Percentiles rank a stretch among this genome's conserved stretches.
These are phyloP conservation scores for Stephanodiscus triporus DNA, from an alignment of 108 stramenopile species.

Conservation along the genomic window DNA sequence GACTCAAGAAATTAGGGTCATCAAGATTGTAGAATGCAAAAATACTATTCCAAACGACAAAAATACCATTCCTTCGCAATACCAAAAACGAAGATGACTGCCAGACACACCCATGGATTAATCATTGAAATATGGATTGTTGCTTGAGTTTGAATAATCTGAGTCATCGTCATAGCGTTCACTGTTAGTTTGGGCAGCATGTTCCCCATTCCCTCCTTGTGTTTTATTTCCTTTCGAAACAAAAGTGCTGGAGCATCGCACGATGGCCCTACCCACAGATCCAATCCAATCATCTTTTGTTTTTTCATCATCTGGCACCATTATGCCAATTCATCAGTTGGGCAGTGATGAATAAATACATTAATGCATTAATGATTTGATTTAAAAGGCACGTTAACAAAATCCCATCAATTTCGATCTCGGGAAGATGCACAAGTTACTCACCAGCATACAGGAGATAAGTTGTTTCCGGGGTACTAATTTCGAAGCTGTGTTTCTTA, in stretches of 20 bases:
- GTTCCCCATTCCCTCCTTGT: constrained; percentile 23
- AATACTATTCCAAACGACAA: background rate
- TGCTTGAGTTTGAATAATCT: constrained; percentile 75
- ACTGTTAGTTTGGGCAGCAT: constrained; percentile 34
- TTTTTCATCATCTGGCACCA: constrained; percentile 90
- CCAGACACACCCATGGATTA: constrained; percentile 26
- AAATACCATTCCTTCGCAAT: background rate
- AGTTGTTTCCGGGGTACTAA: constrained; percentile 94
- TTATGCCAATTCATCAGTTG: background rate
- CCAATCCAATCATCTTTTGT: constrained; percentile 99
- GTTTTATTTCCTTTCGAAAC: constrained; percentile 40
- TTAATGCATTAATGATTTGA: background rate
- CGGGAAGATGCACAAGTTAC: background rate
- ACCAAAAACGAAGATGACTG: background rate
- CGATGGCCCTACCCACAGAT: constrained; percentile 97
- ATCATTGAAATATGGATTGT: constrained; percentile 88
- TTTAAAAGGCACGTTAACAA: background rate
- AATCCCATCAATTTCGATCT: background rate
- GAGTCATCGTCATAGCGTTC: constrained; percentile 75
- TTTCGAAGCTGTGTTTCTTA: constrained; percentile 97
- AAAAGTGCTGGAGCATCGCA: constrained; percentile 88
- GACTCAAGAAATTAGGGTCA: no score
- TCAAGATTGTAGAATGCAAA: no score
- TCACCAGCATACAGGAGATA: constrained; percentile 92
- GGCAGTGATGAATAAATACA: constrained; percentile 17